Evolutionary conservation across 257 asterid genomes (phyloP).

Genomic region (Capsicum pubescens): DNA sequence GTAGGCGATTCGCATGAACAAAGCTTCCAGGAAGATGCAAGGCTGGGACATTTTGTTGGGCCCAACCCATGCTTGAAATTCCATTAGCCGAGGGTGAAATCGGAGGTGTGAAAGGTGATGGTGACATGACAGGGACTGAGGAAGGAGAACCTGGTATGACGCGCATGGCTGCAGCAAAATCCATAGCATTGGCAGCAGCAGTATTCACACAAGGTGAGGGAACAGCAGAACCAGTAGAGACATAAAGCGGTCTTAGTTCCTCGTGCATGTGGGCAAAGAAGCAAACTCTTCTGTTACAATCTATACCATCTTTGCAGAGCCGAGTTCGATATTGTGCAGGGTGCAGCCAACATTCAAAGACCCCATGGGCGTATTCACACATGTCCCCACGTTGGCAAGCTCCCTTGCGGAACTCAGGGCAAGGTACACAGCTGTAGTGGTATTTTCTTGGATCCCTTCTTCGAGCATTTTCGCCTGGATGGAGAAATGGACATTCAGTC

Average conservation of each 20-base stretch:
- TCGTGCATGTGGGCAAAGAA: conserved; percentile 34
- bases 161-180: conserved; percentile 53
- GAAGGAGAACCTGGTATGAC: conserved; percentile 70
- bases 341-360: conserved; percentile 36
- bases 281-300: conserved; percentile 34
- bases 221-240: conserved; percentile 32
- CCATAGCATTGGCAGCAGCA: conserved; percentile 29
- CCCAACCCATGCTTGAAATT: conserved; percentile 61
- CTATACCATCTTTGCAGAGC: conserved; percentile 34
- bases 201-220: conserved; percentile 40
- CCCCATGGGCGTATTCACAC: conserved; percentile 37
- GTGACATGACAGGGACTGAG: conserved; percentile 55
- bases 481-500: conserved; percentile 93
- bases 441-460: conserved; percentile 33
- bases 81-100: conserved; percentile 71
- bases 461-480: conserved; percentile 41
- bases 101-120: conserved; percentile 71
- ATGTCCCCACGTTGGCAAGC: conserved; percentile 29
- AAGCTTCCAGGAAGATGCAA: conserved; percentile 76
- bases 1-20: conserved; percentile 70
- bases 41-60: conserved; percentile 66
- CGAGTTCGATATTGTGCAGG: conserved; percentile 39
- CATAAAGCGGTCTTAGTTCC: conserved; percentile 29
- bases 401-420: conserved; percentile 34
- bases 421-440: conserved; percentile 34